Evolutionary conservation across 495 filamentous ascomycete species (phyloP), one percentile per base, ranked within the genome.

Genomic region (Lentithecium fluviatile): DNA sequence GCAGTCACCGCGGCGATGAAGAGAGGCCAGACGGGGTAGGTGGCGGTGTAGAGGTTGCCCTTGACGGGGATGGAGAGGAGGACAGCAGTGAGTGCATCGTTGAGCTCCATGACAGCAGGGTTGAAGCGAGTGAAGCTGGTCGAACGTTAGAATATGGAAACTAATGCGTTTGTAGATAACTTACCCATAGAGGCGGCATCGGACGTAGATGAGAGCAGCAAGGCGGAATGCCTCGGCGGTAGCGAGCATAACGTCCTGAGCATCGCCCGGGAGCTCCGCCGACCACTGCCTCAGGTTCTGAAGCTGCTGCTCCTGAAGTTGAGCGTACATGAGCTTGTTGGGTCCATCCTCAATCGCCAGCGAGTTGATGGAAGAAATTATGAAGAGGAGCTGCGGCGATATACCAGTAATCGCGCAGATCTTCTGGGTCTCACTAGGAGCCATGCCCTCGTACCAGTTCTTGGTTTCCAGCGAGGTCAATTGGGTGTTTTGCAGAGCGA

Each of bases 51-150:
- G 42, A 64, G 54, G 15, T 52, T 24, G 54, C 61, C 61, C 26
- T 58, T 64, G n/a, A 64, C 61, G 47, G 61, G 61, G 15, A 64
- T 19, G 34, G 61, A 64, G 45, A 64, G 48, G n/a, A 64, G 47
- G 23, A 64, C 38, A 15, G 26, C 20, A n/a, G 36, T 49, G 47
- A 64, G 61, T 17, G 61, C 61, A 17, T 64, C 54, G 48, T 57
- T 58, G 42, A 64, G 61, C 50, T 59, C 55, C 43, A 58, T 54
- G 43, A 64, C 32, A 11, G 61, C 56, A 26, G 61, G 61, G 34
- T 47, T 45, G 43, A 64, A 64, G 23, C 61, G 61, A 19, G 61
- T 64, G 20, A 53, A 29, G 0, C 59, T 61, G 23, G 10, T n/a
- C n/a, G 5, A 7, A 24, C 12, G n/a, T 36, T 12, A 54, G 29